phyloP scores from a whole-genome alignment of 2,329 filamentous ascomycete genomes.

The Trichoderma polysporum region DNA sequence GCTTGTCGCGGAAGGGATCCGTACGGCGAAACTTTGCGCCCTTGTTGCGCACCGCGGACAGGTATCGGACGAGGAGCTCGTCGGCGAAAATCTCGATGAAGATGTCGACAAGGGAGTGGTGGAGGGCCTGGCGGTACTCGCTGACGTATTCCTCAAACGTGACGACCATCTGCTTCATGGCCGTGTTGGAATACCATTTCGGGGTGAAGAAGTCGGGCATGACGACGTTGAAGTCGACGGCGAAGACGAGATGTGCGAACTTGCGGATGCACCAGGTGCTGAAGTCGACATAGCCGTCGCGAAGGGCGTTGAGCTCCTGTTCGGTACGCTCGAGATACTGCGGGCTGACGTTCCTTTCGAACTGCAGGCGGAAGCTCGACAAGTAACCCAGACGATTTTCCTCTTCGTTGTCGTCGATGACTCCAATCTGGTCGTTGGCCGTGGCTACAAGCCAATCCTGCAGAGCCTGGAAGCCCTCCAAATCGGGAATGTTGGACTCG shows the following conservation, averaged over 20 bases:
- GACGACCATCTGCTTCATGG: constrained; percentile 89
- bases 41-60: constrained; percentile 82
- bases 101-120: constrained; percentile 85
- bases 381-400: constrained; percentile 76
- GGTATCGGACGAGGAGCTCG: constrained; percentile 83
- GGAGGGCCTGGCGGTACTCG: constrained; percentile 81
- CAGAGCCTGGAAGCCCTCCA: constrained; percentile 72
- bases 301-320: constrained; percentile 70
- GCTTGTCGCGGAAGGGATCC: constrained; percentile 88
- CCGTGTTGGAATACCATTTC: constrained; percentile 81
- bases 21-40: constrained; percentile 81
- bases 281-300: constrained; percentile 92
- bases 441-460: constrained; percentile 97
- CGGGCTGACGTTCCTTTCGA: constrained; percentile 76
- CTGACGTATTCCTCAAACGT: constrained; percentile 94
- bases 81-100: constrained; percentile 92
- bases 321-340: constrained; percentile 75
- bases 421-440: constrained; percentile 97
- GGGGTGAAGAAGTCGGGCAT: constrained; percentile 88
- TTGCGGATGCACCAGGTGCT: constrained; percentile 88
- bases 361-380: constrained; percentile 79
- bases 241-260: constrained; percentile 85
- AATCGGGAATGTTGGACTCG: constrained; percentile 55
- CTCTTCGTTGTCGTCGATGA: constrained; percentile 88
- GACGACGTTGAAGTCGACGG: constrained; percentile 81